Base-by-base conservation (phyloP, 1,284 basidiomycete species). In the Malassezia cuniculi region DNA sequence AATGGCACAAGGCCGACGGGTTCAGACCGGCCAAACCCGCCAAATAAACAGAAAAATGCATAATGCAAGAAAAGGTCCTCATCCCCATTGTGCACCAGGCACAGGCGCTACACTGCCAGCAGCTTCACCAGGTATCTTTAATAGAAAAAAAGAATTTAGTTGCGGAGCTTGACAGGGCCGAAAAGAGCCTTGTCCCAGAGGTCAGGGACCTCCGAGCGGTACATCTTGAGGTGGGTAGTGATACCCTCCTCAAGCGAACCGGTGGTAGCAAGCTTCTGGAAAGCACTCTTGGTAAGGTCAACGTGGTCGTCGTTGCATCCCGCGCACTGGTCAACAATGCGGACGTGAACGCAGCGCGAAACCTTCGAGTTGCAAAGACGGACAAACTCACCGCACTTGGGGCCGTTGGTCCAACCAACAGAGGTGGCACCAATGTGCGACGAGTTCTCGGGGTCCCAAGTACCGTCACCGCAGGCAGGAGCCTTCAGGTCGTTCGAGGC, bases 321-420 rank as follows among this genome's bases (percentile, higher is more conserved):
- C 2, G 51, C 57, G 46, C 61, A 65, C 41, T 58, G 41, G 44
- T 65, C 59, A n/a, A 65, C 51, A 16, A 61, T 48, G 27, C 61
- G 53, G 2, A 65, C 59, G 10, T 36, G 25, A 6, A 38, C 22
- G n/a, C 36, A 44, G 16, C 11, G 11, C 10, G 15, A 10, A 8
- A 16, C 28, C 24, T 55, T 34, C 29, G 39, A 34, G 46, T 61
- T 60, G 53, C 60, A 60, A 15, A 58, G 50, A 39, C 61, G 52
- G 25, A 65, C 48, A 30, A 65, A 65, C 31, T 65, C 52, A 17
- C 61, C 61, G 30, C 61, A 65, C 39, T 52, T 35, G 3, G 57
- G 55, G 5, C 57, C 55, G 20, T 40, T 27, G 8, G 39, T 22
- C 54, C 57, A 63, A 18, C 42, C 22, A 21, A 48, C 50, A 22